Conservation (phyloP, 805 yeast genomes). For the Candida khao-thaluensis region DNA sequence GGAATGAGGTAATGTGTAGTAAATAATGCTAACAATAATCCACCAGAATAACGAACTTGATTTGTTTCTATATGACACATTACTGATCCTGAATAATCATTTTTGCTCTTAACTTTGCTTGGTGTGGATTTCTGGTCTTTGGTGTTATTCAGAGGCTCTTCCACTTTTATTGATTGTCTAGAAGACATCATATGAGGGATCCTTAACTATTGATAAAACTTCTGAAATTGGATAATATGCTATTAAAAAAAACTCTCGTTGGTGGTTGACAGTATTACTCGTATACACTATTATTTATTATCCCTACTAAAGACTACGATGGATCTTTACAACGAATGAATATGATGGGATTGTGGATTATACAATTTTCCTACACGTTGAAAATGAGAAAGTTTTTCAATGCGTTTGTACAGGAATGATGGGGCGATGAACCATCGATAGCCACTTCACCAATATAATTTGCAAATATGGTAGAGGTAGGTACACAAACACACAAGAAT, state of each 20-base stretch:
- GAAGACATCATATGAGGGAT: constrained; percentile 1
- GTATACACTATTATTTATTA: no score
- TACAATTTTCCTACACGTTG: constrained; percentile 7
- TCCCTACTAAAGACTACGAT: no score
- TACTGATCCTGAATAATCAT: not conserved
- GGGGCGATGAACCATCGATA: constrained; percentile 2
- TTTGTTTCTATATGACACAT: constrained; percentile 29
- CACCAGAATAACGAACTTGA: constrained; percentile 34
- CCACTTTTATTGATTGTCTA: not conserved
- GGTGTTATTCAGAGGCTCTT: no score
- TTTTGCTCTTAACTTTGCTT: not conserved
- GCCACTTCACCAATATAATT: no score
- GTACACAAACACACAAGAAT: no score
- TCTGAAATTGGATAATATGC: no score
- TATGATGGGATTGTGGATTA: constrained; percentile 3
- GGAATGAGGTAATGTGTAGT: constrained; percentile 24
- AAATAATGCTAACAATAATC: constrained; percentile 26
- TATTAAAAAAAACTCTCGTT: no score
- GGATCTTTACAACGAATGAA: constrained; percentile 3
- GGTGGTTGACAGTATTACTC: no score
- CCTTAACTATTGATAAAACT: no score
- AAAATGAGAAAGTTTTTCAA: constrained; percentile 7
- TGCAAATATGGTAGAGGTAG: no score
- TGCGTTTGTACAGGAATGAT: constrained; percentile 2
- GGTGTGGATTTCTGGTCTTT: not conserved